Conservation (phyloP, 192 early-diverging fungal species). For the Entomortierella beljakovae region DNA sequence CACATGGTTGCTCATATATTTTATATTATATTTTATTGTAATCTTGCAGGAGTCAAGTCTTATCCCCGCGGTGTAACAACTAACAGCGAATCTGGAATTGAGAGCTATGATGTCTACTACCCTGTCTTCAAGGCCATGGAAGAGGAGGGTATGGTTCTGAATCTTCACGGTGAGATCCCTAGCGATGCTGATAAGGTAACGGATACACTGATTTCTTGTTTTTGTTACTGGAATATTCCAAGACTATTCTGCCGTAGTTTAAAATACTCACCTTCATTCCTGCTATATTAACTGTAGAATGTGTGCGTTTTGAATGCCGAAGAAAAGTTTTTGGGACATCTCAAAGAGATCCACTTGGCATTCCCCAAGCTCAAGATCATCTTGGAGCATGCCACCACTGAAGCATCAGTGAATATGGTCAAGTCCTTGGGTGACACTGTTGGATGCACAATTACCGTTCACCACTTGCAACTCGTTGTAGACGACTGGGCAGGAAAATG, state of each 20-base stretch:
- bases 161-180: constrained; percentile 96
- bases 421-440: constrained; percentile 93
- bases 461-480: constrained; percentile 90
- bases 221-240: not conserved
- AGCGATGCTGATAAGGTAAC: constrained; percentile 78
- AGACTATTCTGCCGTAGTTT: not conserved
- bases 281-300: constrained; percentile 57
- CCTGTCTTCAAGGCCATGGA: constrained; percentile 96
- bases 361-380: constrained; percentile 97
- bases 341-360: constrained; percentile 85
- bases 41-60: constrained; percentile 80
- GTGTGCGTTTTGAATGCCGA: constrained; percentile 98
- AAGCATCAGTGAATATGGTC: constrained; percentile 92
- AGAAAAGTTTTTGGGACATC: constrained; percentile 87
- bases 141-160: constrained; percentile 91
- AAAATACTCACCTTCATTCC: not conserved
- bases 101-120: constrained; percentile 91
- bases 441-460: constrained; percentile 95
- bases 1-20: not conserved
- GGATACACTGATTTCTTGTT: not conserved
- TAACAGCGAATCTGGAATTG: constrained; percentile 96
- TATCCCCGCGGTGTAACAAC: constrained; percentile 98
- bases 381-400: constrained; percentile 96
- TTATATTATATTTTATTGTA: not conserved
- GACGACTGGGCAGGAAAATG: constrained; percentile 99